Evolutionary conservation across 179 eudicot genomes (phyloP).

Genomic region (Silene vulgaris): DNA sequence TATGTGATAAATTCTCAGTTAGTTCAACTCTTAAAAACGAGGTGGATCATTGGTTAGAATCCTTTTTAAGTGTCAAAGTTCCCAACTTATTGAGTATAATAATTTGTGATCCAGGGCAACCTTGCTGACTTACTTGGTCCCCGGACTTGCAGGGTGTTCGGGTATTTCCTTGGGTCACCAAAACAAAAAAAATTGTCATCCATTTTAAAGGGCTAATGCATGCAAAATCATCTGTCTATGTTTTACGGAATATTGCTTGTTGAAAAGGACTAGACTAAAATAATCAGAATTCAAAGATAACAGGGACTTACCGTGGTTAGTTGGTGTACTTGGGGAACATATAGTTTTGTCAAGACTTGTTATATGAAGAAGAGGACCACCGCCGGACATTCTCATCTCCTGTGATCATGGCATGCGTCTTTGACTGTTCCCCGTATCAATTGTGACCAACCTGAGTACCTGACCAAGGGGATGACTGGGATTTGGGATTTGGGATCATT

Average conservation of each 20-base stretch:
- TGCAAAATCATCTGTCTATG: background rate
- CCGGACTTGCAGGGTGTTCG: no score
- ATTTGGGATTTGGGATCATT: constrained; percentile 1
- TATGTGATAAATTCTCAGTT: no score
- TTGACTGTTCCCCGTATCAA: constrained; percentile 18
- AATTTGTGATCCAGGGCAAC: background rate
- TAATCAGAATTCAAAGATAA: constrained; percentile 17
- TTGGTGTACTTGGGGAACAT: constrained; percentile 19
- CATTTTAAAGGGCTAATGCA: no score
- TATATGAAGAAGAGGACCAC: constrained; percentile 29
- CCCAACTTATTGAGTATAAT: no score
- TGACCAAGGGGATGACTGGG: constrained; percentile 4
- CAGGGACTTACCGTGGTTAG: constrained; percentile 10
- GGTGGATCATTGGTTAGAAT: no score
- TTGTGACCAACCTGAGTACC: background rate
- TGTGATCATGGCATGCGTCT: constrained; percentile 13
- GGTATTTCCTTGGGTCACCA: no score
- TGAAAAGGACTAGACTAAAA: constrained; percentile 26
- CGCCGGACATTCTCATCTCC: constrained; percentile 17
- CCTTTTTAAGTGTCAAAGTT: no score
- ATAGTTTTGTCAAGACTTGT: constrained; percentile 28
- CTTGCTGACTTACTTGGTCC: no score
- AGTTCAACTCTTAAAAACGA: no score
- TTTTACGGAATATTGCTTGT: background rate
- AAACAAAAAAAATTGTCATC: no score